Conservation (phyloP, 192 early-diverging fungal species). For the Coemansia asiatica region DNA sequence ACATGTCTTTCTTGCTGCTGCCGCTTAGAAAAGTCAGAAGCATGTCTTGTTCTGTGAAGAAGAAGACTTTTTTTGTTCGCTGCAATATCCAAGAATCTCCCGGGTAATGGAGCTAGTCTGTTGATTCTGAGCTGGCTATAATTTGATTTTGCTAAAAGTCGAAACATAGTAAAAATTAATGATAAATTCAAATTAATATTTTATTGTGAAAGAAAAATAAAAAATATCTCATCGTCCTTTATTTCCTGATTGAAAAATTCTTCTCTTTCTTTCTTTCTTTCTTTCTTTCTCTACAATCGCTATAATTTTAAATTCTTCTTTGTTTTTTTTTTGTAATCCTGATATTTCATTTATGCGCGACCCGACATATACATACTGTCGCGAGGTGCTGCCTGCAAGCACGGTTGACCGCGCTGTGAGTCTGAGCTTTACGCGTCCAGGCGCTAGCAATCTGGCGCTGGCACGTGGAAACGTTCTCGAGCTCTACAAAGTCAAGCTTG, state of each 20-base stretch:
- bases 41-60: neutral
- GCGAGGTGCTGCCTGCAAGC: conserved; percentile 50
- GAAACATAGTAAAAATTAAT: neutral
- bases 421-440: conserved; percentile 42
- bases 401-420: conserved; percentile 38
- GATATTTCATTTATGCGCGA: conserved; percentile 32
- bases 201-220: too few species aligned
- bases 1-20: neutral
- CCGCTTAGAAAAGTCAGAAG: neutral
- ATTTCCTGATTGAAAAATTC: neutral
- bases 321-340: conserved; percentile 1
- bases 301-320: neutral
- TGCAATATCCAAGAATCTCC: neutral
- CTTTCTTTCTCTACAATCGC: neutral
- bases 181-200: too few species aligned
- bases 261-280: neutral
- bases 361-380: conserved; percentile 51
- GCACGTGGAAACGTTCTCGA: conserved; percentile 51
- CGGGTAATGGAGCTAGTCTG: neutral
- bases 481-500: conserved; percentile 44
- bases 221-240: too few species aligned
- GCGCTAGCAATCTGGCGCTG: conserved; percentile 43
- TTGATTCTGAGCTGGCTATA: neutral
- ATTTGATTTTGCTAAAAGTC: neutral
- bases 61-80: neutral